These are phyloP conservation scores for Penicillium psychrosexuale DNA, from an alignment of 2,329 filamentous ascomycete genomes.

Conservation along the genomic window DNA sequence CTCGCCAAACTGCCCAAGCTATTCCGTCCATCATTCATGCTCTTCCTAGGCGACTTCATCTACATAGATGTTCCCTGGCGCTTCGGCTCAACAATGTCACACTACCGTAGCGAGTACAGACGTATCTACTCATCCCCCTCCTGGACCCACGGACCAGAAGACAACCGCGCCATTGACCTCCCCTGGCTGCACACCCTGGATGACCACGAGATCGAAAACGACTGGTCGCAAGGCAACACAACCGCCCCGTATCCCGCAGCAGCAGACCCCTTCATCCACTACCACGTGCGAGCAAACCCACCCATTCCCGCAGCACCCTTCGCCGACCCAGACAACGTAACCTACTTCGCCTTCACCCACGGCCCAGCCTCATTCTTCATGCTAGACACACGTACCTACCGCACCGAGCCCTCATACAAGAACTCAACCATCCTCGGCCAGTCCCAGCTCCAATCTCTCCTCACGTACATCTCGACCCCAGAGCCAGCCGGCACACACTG, in stretches of 20 bases:
- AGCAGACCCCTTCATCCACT: constrained; percentile 79
- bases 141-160: constrained; percentile 64
- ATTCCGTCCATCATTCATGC: constrained; percentile 53
- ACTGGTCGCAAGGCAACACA: constrained; percentile 75
- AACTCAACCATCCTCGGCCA: constrained; percentile 84
- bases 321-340: constrained; percentile 59
- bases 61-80: constrained; percentile 74
- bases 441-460: constrained; percentile 73
- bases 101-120: constrained; percentile 88
- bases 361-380: constrained; percentile 94
- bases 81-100: constrained; percentile 67
- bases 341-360: constrained; percentile 85
- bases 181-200: constrained; percentile 97
- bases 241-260: constrained; percentile 77
- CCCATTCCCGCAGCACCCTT: constrained; percentile 54
- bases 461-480: constrained; percentile 70
- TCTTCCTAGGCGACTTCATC: constrained; percentile 54
- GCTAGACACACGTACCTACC: constrained; percentile 85
- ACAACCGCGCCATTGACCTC: constrained; percentile 60
- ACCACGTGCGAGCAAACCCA: constrained; percentile 82
- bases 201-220: constrained; percentile 94
- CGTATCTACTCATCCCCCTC: constrained; percentile 95
- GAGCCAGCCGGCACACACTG: constrained; percentile 77
- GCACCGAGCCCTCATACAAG: constrained; percentile 52
- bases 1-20: constrained; percentile 65